Base-by-base conservation (phyloP, 208 protist species). In the Trypanosoma cruzi region DNA sequence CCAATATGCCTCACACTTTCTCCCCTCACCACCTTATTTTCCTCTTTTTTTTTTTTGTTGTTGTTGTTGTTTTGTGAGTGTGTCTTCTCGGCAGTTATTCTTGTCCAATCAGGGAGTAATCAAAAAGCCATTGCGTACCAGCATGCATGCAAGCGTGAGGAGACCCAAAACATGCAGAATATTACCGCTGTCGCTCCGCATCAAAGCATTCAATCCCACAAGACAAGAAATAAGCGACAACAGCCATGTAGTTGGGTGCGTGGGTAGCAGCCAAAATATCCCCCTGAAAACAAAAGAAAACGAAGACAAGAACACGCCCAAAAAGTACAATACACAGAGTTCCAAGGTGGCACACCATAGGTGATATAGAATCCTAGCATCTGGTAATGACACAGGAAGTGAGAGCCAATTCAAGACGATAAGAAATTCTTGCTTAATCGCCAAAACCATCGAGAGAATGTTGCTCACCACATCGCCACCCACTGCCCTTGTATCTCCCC, bases 201-300 rank as follows among this genome's bases (percentile, higher is more conserved):
- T 55, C 26, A 88, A 40, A 4, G 68, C 24, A 5, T 66, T 60
- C 32, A 84, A 32, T 8, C 67, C 63, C 26, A 71, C 74, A 29
- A 84, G 2, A 31, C 75, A 68, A 32, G 73, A 46, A 36, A 81
- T 22, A 56, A 90, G 31, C 22, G 70, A 66, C 6, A 93, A 71
- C 7, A 79, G 71, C 87, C 87, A 93, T n/a, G 83, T 76, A 8
- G 87, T 93, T 24, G 87, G 87, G 64, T 93, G 74, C 1, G 81
- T 88, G 13, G 87, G 87, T 10, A 93, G 71, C 1, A 83, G 24
- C 40, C 75, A 76, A 37, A 73, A 81, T 13, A 85, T 50, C 29
- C 52, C 64, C 29, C 67, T 62, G 0, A 81, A 31, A 40, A 84
- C 8, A 28, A 78, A 77, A 32, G 74, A 67, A 14, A 81, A 13